Evolutionary conservation across 1,284 basidiomycete species (phyloP).

Genomic region (Trichosporon asahii): DNA sequence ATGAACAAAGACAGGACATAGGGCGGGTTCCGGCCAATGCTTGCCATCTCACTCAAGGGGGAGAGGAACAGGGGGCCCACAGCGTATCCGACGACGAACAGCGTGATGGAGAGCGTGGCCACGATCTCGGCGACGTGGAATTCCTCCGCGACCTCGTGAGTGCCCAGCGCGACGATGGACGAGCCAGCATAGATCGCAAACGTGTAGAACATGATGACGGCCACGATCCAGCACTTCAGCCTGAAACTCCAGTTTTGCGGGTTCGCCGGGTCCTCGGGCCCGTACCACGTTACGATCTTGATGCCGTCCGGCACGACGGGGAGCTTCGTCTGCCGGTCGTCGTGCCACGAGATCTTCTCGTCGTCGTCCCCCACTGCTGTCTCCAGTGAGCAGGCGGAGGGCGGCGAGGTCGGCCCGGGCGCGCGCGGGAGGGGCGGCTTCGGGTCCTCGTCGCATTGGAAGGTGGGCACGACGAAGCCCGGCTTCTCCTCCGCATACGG

Average conservation of each 20-base stretch:
- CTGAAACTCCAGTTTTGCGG: constrained; percentile 65
- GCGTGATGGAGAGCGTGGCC: constrained; percentile 16
- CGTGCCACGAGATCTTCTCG: neutral
- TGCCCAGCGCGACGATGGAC: constrained; percentile 18
- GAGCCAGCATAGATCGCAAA: constrained; percentile 29
- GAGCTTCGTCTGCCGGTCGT: constrained; percentile 8
- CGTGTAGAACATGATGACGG: constrained; percentile 59
- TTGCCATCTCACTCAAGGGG: constrained; percentile 40
- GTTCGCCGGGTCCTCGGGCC: constrained; percentile 61
- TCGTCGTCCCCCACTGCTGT: neutral
- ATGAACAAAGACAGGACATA: constrained; percentile 46
- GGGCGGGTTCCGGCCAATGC: constrained; percentile 37
- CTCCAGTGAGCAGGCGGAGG: neutral
- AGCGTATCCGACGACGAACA: constrained; percentile 63
- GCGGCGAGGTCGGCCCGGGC: neutral
- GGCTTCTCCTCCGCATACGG: constrained; percentile 28
- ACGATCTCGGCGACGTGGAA: constrained; percentile 17
- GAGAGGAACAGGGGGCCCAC: constrained; percentile 55
- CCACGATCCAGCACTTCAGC: constrained; percentile 63
- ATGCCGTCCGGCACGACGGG: constrained; percentile 14
- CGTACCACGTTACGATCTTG: constrained; percentile 60
- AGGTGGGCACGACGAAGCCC: constrained; percentile 22
- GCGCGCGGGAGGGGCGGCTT: neutral
- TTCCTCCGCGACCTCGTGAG: constrained; percentile 14
- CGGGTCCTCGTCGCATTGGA: constrained; percentile 9